These are phyloP conservation scores for Ceratobasidium sp. DNA, from an alignment of 1,284 basidiomycete genomes.

Conservation along the genomic window DNA sequence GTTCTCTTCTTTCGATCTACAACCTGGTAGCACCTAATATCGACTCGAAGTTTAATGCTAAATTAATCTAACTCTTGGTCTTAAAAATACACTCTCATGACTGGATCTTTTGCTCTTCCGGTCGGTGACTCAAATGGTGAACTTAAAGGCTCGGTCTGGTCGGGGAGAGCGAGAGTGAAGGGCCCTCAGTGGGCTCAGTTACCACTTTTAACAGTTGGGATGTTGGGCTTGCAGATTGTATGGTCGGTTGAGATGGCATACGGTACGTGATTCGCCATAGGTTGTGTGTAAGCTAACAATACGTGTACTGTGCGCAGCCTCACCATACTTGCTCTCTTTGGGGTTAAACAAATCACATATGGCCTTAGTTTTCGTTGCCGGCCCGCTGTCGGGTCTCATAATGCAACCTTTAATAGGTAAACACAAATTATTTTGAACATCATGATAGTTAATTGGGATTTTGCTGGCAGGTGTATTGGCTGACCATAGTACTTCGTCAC, in stretches of 20 bases:
- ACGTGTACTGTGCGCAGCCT: constrained; percentile 63
- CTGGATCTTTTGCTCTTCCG: constrained; percentile 63
- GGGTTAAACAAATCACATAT: constrained; percentile 90
- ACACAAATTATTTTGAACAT: constrained; percentile 31
- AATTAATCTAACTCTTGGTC: not conserved
- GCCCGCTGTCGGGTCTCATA: constrained; percentile 90
- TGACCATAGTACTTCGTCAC: constrained; percentile 87
- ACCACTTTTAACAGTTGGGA: constrained; percentile 79
- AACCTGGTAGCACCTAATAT: not conserved
- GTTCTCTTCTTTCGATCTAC: not conserved
- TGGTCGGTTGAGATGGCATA: constrained; percentile 96
- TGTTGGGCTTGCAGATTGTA: constrained; percentile 85
- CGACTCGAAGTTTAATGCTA: not conserved
- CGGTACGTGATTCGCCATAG: constrained; percentile 63
- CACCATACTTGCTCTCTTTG: constrained; percentile 91
- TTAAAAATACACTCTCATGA: constrained; percentile 57
- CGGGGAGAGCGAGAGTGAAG: constrained; percentile 67
- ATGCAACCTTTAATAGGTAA: constrained; percentile 90
- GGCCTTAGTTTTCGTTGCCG: constrained; percentile 93
- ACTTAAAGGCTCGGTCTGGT: constrained; percentile 62
- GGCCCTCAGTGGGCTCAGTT: constrained; percentile 74
- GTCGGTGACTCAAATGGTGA: constrained; percentile 58
- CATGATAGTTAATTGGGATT: constrained; percentile 15
- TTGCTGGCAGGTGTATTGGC: constrained; percentile 74
- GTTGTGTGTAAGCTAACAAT: constrained; percentile 22